Conservation (phyloP, 2,329 filamentous ascomycete genomes). For the Beauveria scarabaeidicola region DNA sequence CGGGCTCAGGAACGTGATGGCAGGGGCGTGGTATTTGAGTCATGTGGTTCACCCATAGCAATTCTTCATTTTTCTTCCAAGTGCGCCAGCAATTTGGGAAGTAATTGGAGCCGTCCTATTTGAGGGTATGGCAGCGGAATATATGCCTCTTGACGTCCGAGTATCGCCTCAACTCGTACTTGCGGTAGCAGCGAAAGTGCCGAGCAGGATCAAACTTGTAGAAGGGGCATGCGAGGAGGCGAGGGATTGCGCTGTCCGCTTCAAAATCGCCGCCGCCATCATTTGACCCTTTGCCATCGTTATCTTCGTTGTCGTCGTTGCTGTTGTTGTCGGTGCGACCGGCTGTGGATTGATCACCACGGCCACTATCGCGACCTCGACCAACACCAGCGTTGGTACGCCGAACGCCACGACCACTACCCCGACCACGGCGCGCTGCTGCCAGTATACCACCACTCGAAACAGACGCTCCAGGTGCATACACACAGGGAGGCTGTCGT, state of each 20-base stretch:
- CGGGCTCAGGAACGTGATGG: background rate
- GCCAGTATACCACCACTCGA: too few relatives aligned
- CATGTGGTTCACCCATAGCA: background rate
- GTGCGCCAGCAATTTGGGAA: background rate
- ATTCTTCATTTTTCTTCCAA: background rate
- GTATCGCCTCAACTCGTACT: background rate
- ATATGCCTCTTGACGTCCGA: background rate
- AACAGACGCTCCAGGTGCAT: too few relatives aligned
- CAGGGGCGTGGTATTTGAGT: too few relatives aligned
- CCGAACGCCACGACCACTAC: too few relatives aligned
- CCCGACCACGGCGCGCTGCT: too few relatives aligned
- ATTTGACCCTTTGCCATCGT: too few relatives aligned
- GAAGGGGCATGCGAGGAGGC: background rate
- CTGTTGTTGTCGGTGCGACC: background rate
- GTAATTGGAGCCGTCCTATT: background rate
- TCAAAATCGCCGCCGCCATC: background rate
- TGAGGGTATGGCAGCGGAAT: background rate
- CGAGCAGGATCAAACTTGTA: background rate
- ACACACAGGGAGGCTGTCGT: too few relatives aligned
- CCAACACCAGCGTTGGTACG: too few relatives aligned
- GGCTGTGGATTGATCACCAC: too few relatives aligned
- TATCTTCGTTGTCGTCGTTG: background rate
- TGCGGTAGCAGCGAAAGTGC: background rate
- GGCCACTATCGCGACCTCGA: too few relatives aligned
- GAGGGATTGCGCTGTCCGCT: background rate